Evolutionary conservation across 169 alveolate species (phyloP).

Genomic region (Plasmodium relictum): DNA sequence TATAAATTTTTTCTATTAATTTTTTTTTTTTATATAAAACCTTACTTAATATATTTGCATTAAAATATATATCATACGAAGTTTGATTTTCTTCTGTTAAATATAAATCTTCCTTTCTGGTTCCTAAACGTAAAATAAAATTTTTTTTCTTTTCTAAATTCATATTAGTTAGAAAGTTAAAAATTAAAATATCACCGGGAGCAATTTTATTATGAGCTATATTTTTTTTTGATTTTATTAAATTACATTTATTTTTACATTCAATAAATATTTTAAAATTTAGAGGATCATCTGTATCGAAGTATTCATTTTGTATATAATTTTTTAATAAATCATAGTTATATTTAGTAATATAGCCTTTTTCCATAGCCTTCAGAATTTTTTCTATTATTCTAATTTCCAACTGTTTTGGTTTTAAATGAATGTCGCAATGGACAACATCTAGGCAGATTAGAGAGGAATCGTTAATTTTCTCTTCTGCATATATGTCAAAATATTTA

Average conservation of each 20-base stretch:
- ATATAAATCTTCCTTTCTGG: constrained; percentile 45
- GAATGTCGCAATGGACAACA: constrained; percentile 35
- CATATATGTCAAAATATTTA: constrained; percentile 74
- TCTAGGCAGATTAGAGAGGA: constrained; percentile 53
- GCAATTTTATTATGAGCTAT: constrained; percentile 65
- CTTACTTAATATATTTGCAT: constrained; percentile 37
- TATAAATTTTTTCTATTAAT: constrained; percentile 21
- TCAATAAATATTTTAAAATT: constrained; percentile 68
- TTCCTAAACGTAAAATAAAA: constrained; percentile 29
- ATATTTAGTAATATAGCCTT: constrained; percentile 51
- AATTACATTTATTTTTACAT: constrained; percentile 66
- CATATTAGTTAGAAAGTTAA: constrained; percentile 51
- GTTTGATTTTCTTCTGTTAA: constrained; percentile 52
- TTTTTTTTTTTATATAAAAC: constrained; percentile 52
- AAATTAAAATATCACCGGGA: constrained; percentile 62
- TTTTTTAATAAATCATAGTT: constrained; percentile 39
- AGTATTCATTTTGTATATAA: constrained; percentile 14
- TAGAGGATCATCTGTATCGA: constrained; percentile 25
- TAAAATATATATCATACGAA: constrained; percentile 24
- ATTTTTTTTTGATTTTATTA: constrained; percentile 44
- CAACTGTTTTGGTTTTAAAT: constrained; percentile 59
- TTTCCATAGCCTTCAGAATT: constrained; percentile 68
- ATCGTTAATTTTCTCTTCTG: constrained; percentile 46
- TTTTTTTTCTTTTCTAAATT: constrained; percentile 61
- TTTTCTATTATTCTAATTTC: constrained; percentile 20